Evolutionary conservation across 305 asterid species (phyloP).

Genomic region (Solanum aculeatissimum): DNA sequence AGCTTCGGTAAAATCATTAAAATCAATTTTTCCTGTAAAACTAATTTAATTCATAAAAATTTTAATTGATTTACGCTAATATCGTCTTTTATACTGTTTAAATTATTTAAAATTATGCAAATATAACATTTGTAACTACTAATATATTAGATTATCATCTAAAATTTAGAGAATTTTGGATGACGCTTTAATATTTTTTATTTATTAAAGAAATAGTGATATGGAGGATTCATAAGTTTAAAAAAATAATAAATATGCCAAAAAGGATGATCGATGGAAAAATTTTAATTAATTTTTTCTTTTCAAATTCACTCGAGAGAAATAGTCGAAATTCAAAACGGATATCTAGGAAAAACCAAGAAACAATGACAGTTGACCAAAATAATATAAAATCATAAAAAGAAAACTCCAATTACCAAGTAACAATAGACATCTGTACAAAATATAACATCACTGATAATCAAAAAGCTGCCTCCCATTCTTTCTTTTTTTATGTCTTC

Average conservation of each 20-base stretch:
- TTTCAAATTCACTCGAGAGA: background rate
- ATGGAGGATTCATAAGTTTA: background rate
- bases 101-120: background rate
- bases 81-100: background rate
- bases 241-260: too few relatives aligned
- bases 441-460: background rate
- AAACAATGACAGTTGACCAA: background rate
- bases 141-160: too few relatives aligned
- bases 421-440: background rate
- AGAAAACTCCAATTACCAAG: background rate
- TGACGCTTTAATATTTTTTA: background rate
- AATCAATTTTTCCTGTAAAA: rapidly evolving
- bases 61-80: too few relatives aligned
- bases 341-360: background rate
- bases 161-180: too few relatives aligned
- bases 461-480: background rate
- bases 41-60: too few relatives aligned
- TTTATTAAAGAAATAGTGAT: too few relatives aligned
- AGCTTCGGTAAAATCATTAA: background rate
- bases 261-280: too few relatives aligned
- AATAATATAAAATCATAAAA: background rate
- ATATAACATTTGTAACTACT: background rate
- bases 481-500: background rate
- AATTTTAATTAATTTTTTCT: too few relatives aligned
- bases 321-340: rapidly evolving